phyloP scores from a whole-genome alignment of 2,329 filamentous ascomycete species.

The Pseudocercospora pini-densiflorae region DNA sequence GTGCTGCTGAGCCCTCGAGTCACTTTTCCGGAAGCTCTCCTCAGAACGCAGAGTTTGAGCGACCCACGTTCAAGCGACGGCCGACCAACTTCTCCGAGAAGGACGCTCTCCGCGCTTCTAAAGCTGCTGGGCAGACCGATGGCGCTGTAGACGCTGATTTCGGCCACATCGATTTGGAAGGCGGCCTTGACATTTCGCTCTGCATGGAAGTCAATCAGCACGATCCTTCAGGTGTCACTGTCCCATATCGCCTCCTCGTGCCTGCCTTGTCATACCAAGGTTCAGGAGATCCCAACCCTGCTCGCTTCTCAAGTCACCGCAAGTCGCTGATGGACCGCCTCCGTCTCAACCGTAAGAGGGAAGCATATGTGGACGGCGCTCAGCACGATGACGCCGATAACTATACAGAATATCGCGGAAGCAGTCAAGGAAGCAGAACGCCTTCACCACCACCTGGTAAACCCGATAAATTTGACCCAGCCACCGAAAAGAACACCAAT shows the following conservation, averaged over 20 bases:
- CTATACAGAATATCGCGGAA: slow-evolving; percentile 22
- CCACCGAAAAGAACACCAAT: slow-evolving; percentile 19
- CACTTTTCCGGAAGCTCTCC: slow-evolving; percentile 13
- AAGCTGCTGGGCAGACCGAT: slow-evolving; percentile 43
- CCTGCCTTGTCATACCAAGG: slow-evolving; percentile 67
- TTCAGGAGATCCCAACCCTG: slow-evolving; percentile 34
- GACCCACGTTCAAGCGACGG: slow-evolving; percentile 51
- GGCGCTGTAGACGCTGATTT: slow-evolving; percentile 58
- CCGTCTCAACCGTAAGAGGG: slow-evolving; percentile 24
- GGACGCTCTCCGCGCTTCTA: slow-evolving; percentile 37
- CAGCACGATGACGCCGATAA: slow-evolving; percentile 20
- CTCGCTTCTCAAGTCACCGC: slow-evolving; percentile 26
- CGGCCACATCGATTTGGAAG: slow-evolving; percentile 73
- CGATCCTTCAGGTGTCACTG: slow-evolving; percentile 86
- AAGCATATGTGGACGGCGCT: slow-evolving; percentile 11
- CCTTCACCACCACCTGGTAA: slow-evolving; percentile 10
- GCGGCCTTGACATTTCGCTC: slow-evolving; percentile 82
- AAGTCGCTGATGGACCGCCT: slow-evolving; percentile 31
- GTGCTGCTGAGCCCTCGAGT: slow-evolving; percentile 2
- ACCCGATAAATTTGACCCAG: slow-evolving; percentile 18
- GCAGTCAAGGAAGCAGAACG: slow-evolving; percentile 22
- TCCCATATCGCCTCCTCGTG: slow-evolving; percentile 83
- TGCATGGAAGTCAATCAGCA: slow-evolving; percentile 87
- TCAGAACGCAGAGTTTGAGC: slow-evolving; percentile 19
- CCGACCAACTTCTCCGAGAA: slow-evolving; percentile 49